A percentile compares a stretch with the other conserved stretches of the same genome.
Conservation (phyloP, 495 filamentous ascomycete species). For the Penicillium ucsense region DNA sequence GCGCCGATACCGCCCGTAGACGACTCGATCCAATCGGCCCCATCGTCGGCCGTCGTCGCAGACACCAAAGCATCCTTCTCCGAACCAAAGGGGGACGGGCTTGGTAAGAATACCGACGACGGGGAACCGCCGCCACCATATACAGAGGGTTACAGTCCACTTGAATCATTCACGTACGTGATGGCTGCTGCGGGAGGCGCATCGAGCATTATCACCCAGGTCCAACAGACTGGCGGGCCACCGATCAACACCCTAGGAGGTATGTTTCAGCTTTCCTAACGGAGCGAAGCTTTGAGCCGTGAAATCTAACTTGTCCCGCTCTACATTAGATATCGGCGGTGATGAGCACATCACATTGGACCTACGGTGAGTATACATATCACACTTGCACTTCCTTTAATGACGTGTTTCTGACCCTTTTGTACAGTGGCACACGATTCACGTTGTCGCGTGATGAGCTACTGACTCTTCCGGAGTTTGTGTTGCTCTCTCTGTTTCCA, state of each 20-base stretch:
- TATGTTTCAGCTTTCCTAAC: constrained; percentile 25
- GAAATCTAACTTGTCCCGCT: not conserved
- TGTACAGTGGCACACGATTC: constrained; percentile 75
- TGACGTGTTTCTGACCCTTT: constrained; percentile 3
- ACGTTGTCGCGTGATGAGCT: constrained; percentile 90
- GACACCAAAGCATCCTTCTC: constrained; percentile 75
- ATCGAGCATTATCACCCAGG: constrained; percentile 97
- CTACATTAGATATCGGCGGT: constrained; percentile 59
- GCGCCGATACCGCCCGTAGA: constrained; percentile 29
- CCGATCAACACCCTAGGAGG: constrained; percentile 83
- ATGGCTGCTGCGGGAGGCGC: constrained; percentile 96
- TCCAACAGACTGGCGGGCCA: constrained; percentile 79
- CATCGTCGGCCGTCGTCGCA: constrained; percentile 48
- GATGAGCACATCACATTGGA: constrained; percentile 96
- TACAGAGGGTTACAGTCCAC: constrained; percentile 84
- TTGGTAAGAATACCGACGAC: constrained; percentile 66
- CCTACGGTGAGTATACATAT: constrained; percentile 56
- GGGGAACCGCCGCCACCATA: constrained; percentile 92
- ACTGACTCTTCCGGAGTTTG: constrained; percentile 91
- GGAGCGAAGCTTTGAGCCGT: no score
- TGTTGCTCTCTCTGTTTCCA: constrained; percentile 95
- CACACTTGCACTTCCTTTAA: not conserved
- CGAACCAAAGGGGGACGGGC: constrained; percentile 66
- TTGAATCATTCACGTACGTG: constrained; percentile 89
- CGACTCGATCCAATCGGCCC: constrained; percentile 36